These are phyloP conservation scores for Helicosporidium sp. DNA, from an alignment of 139 green algal genomes.

Conservation along the genomic window DNA sequence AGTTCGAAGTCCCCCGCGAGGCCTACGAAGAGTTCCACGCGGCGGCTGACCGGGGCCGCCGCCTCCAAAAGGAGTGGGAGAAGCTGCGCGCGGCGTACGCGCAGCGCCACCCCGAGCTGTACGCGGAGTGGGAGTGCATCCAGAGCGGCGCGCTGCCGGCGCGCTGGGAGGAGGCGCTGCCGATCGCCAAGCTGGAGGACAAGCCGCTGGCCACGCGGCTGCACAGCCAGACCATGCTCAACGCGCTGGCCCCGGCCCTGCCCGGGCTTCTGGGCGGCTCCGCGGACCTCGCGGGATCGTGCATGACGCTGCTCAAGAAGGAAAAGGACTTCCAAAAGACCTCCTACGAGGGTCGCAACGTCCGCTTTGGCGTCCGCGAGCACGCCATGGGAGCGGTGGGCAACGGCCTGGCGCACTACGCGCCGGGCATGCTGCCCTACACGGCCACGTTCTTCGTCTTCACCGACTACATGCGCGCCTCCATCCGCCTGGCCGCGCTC, in stretches of 20 bases:
- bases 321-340: conserved; percentile 96
- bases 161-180: conserved; percentile 68
- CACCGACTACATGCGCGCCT: conserved; percentile 95
- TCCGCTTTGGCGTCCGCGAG: conserved; percentile 95
- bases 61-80: conserved; percentile 59
- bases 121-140: conserved; percentile 62
- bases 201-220: conserved; percentile 85
- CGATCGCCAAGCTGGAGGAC: conserved; percentile 77
- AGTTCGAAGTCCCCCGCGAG: conserved; percentile 83
- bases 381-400: conserved; percentile 93
- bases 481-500: conserved; percentile 88
- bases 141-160: conserved; percentile 56
- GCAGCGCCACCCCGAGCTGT: conserved; percentile 58
- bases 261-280: conserved; percentile 86
- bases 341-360: conserved; percentile 76
- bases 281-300: conserved; percentile 91
- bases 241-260: conserved; percentile 71
- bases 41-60: conserved; percentile 30
- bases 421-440: conserved; percentile 80
- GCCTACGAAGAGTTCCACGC: conserved; percentile 32
- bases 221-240: conserved; percentile 89
- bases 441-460: conserved; percentile 99
- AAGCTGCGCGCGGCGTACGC: conserved; percentile 28
- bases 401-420: conserved; percentile 86
- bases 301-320: conserved; percentile 98